Conservation (phyloP, 2,329 filamentous ascomycete species). For the Pseudogymnoascus sp. region DNA sequence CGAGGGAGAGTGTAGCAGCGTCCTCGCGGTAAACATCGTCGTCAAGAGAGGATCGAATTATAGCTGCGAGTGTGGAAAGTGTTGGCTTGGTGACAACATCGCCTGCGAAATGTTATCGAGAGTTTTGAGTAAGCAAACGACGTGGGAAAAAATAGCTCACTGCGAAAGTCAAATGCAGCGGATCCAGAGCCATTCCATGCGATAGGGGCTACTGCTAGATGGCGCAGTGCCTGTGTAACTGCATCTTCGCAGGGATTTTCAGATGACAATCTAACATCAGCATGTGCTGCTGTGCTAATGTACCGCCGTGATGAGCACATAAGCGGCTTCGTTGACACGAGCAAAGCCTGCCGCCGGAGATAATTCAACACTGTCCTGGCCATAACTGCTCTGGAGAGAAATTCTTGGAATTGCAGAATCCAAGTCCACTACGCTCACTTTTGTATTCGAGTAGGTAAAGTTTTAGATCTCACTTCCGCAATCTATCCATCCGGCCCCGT, state of each 20-base stretch:
- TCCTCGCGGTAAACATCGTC: constrained; percentile 85
- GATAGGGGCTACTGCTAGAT: constrained; percentile 8
- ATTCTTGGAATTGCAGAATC: neutral
- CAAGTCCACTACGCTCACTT: neutral
- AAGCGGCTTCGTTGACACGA: neutral
- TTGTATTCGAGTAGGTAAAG: neutral
- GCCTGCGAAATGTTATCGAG: constrained; percentile 32
- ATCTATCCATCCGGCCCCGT: neutral
- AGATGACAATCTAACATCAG: neutral
- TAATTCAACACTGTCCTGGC: neutral
- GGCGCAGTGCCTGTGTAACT: neutral
- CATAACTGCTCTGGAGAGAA: neutral
- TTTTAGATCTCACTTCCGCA: neutral
- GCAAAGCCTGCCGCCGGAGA: neutral
- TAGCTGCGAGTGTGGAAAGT: constrained; percentile 70
- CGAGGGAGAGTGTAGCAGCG: constrained; percentile 66
- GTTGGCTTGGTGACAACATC: constrained; percentile 72
- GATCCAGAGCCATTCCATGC: constrained; percentile 27
- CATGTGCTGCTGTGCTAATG: neutral
- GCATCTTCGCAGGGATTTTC: neutral
- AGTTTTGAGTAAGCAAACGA: too few species aligned
- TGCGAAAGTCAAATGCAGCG: constrained; percentile 30
- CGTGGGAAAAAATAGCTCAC: constrained; percentile 15
- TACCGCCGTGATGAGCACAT: neutral
- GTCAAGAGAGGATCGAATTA: constrained; percentile 63